Evolutionary conservation across 1,284 basidiomycete genomes (phyloP).

Genomic region (Malassezia pachydermatis): DNA sequence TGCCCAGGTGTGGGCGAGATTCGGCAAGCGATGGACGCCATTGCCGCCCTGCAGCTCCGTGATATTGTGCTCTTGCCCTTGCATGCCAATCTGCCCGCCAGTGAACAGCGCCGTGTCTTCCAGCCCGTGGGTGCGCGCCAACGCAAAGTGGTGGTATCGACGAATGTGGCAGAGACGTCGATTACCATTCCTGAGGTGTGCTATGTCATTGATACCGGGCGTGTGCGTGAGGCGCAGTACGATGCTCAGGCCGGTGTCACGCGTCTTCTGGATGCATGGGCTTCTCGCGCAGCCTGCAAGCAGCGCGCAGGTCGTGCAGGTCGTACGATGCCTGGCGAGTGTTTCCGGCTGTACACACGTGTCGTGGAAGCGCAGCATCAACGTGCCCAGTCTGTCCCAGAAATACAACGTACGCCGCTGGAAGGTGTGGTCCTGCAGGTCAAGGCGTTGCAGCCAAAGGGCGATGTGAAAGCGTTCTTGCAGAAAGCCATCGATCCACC

Average conservation of each 20-base stretch:
- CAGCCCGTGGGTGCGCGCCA: slow-evolving; percentile 51
- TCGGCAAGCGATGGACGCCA: slow-evolving; percentile 61
- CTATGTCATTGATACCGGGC: slow-evolving; percentile 60
- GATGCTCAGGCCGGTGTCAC: slow-evolving; percentile 68
- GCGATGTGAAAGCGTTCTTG: slow-evolving; percentile 65
- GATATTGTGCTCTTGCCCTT: slow-evolving; percentile 64
- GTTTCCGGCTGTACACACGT: slow-evolving; percentile 61
- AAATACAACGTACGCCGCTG: slow-evolving; percentile 78
- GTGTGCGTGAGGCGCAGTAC: slow-evolving; percentile 78
- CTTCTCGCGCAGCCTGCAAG: slow-evolving; percentile 67
- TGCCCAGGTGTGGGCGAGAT: slow-evolving; percentile 59
- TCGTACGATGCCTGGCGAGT: slow-evolving; percentile 54
- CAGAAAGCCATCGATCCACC: slow-evolving; percentile 74
- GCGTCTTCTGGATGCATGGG: slow-evolving; percentile 66
- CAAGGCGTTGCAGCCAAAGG: slow-evolving; percentile 67
- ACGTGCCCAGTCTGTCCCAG: slow-evolving; percentile 52
- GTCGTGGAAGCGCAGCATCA: slow-evolving; percentile 58
- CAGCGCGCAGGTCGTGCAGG: slow-evolving; percentile 84
- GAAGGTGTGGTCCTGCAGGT: slow-evolving; percentile 73
- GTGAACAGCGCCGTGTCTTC: slow-evolving; percentile 76
- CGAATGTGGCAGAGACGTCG: slow-evolving; percentile 72
- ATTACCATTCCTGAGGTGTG: slow-evolving; percentile 61
- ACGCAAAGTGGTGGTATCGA: slow-evolving; percentile 79
- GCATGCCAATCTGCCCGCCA: slow-evolving; percentile 75
- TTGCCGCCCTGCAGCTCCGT: slow-evolving; percentile 50